Percentiles rank a stretch among this genome's conserved stretches.
Conservation (phyloP, 225 moss, liverwort and hornwort genomes). For the Neckera pumila region DNA sequence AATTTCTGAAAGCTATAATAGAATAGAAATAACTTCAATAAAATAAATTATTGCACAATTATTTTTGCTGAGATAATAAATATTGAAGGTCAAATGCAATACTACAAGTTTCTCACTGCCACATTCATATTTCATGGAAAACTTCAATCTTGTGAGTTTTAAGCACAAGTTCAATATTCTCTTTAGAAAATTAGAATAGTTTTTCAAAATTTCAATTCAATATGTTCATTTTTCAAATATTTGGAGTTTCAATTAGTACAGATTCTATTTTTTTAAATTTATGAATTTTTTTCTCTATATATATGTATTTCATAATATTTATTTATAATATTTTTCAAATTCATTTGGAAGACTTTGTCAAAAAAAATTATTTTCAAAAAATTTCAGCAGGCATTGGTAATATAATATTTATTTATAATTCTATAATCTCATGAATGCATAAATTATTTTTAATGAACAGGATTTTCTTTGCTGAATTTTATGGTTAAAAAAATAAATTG, state of each 20-base stretch:
- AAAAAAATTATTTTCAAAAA: neutral
- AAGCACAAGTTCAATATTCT: neutral
- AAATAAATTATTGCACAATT: too few species aligned
- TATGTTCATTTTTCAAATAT: neutral
- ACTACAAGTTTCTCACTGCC: neutral
- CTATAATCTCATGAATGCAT: neutral
- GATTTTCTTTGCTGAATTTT: rapidly evolving
- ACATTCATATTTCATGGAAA: neutral
- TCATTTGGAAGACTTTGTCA: neutral
- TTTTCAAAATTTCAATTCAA: neutral
- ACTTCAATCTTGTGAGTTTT: neutral
- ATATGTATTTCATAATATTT: too few species aligned
- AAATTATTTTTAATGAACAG: too few species aligned
- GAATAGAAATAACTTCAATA: rapidly evolving
- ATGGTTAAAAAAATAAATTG: too few species aligned
- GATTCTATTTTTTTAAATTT: neutral
- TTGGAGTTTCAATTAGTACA: neutral
- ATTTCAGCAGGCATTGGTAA: neutral
- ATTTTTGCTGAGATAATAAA: too few species aligned
- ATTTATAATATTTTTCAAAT: neutral
- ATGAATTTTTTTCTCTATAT: too few species aligned
- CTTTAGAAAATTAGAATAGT: neutral
- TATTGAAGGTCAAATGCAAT: neutral
- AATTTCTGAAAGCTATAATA: neutral
- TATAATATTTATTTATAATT: neutral